Evolutionary conservation across 345 rosid species (phyloP).

Genomic region (Boechera divaricarpa): DNA sequence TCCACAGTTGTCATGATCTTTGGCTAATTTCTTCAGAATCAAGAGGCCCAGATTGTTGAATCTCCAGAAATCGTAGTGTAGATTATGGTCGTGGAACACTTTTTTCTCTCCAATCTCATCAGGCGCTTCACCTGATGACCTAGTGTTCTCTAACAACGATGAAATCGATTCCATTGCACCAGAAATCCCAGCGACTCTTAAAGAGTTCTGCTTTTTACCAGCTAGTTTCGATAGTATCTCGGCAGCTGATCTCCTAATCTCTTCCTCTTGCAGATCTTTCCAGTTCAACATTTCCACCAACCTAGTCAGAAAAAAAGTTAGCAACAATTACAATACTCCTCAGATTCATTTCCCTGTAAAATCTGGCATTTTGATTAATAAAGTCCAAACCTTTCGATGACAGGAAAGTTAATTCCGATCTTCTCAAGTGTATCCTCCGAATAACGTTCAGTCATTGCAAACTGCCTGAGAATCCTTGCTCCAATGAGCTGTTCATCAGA

Average conservation of each 20-base stretch:
- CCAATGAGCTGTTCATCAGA: conserved; percentile 91
- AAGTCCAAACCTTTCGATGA: conserved; percentile 59
- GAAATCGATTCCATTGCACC: conserved; percentile 96
- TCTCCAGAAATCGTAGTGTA: conserved; percentile 71
- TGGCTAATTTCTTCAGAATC: conserved; percentile 82
- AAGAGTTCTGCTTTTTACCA: conserved; percentile 78
- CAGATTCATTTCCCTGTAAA: not conserved
- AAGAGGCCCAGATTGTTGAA: conserved; percentile 84
- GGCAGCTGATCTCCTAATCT: conserved; percentile 75
- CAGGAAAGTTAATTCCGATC: conserved; percentile 66
- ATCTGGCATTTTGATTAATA: not conserved
- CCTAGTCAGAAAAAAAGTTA: conserved; percentile 1
- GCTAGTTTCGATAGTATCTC: conserved; percentile 77
- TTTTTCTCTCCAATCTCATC: conserved; percentile 78
- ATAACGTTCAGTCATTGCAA: conserved; percentile 45
- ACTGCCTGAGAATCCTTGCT: conserved; percentile 67
- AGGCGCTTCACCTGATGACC: conserved; percentile 52
- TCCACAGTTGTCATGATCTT: conserved; percentile 89
- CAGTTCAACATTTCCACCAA: conserved; percentile 91
- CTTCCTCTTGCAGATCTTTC: conserved; percentile 90
- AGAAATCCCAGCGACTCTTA: conserved; percentile 85
- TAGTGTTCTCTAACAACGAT: conserved; percentile 73
- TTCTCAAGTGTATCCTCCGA: conserved; percentile 75
- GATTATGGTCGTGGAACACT: conserved; percentile 52
- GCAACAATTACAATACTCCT: conserved; percentile 2